phyloP scores from a whole-genome alignment of 192 early-diverging fungal genomes.

The Anaeromyces robustus region DNA sequence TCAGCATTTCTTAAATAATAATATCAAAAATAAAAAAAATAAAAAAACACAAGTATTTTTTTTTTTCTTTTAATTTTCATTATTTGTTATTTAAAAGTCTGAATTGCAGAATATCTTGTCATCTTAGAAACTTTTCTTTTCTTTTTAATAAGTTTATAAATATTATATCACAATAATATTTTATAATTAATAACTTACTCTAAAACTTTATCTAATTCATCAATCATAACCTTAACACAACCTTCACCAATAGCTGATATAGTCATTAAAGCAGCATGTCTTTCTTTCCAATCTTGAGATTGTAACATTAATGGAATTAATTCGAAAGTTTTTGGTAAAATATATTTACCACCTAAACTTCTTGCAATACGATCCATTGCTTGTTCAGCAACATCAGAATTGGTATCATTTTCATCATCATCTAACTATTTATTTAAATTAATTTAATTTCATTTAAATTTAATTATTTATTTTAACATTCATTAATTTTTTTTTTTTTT shows the following conservation, averaged over 20 bases:
- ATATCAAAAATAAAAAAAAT: background rate
- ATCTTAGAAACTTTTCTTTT: too few species aligned
- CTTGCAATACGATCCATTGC: conserved; percentile 88
- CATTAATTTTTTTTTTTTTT: too few species aligned
- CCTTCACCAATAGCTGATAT: conserved; percentile 96
- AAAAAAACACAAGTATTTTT: too few species aligned
- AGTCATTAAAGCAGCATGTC: conserved; percentile 84
- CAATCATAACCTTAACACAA: conserved; percentile 83
- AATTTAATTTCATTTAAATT: background rate
- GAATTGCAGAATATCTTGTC: background rate
- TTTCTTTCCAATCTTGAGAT: conserved; percentile 69
- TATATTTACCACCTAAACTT: conserved; percentile 68
- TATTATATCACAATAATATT: background rate
- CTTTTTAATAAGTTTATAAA: too few species aligned
- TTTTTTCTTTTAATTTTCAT: too few species aligned
- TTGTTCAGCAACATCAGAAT: conserved; percentile 82
- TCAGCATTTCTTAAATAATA: background rate
- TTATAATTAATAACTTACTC: conserved; percentile 14
- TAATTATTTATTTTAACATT: too few species aligned
- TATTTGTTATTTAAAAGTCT: background rate
- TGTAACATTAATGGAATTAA: conserved; percentile 79
- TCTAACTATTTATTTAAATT: conserved; percentile 34
- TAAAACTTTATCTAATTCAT: conserved; percentile 71
- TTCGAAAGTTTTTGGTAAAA: conserved; percentile 75
- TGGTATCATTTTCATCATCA: conserved; percentile 78